Conservation (phyloP, 179 eudicot species). For the Silene vulgaris region DNA sequence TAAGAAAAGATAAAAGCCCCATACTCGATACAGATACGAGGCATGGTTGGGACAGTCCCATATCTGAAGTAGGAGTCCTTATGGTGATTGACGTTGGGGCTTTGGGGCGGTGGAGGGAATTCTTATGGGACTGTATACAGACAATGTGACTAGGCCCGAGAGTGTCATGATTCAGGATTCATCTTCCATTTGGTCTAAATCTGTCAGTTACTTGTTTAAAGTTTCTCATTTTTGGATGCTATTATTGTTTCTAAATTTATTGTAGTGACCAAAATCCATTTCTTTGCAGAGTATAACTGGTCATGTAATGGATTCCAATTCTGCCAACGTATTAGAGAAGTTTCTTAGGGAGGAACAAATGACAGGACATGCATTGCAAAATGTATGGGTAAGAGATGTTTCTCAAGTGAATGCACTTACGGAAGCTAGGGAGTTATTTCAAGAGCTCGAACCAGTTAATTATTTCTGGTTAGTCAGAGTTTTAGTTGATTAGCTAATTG, state of each 20-base stretch:
- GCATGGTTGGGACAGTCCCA: background rate
- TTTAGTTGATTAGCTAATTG: background rate
- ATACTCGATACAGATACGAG: background rate
- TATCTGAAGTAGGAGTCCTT: background rate
- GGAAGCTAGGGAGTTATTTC: conserved; percentile 57
- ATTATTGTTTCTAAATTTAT: conserved; percentile 3
- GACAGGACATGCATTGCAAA: conserved; percentile 45
- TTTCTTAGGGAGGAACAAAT: conserved; percentile 46
- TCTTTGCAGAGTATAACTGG: conserved; percentile 56
- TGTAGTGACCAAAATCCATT: background rate
- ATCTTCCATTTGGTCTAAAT: conserved; percentile 5
- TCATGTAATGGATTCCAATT: conserved; percentile 45
- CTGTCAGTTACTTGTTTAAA: background rate
- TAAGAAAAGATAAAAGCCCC: background rate
- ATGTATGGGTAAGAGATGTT: conserved; percentile 69
- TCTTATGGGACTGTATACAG: background rate
- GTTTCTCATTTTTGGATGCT: background rate
- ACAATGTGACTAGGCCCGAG: background rate
- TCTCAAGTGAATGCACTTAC: conserved; percentile 38
- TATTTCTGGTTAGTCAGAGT: background rate
- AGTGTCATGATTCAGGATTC: background rate
- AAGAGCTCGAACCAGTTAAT: conserved; percentile 35
- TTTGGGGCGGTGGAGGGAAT: background rate
- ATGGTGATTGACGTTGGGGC: no score
- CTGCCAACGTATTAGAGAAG: conserved; percentile 38